Evolutionary conservation across 805 yeast genomes (phyloP), one percentile per base, ranked within the genome.

Genomic region (Pichia membranifaciens): DNA sequence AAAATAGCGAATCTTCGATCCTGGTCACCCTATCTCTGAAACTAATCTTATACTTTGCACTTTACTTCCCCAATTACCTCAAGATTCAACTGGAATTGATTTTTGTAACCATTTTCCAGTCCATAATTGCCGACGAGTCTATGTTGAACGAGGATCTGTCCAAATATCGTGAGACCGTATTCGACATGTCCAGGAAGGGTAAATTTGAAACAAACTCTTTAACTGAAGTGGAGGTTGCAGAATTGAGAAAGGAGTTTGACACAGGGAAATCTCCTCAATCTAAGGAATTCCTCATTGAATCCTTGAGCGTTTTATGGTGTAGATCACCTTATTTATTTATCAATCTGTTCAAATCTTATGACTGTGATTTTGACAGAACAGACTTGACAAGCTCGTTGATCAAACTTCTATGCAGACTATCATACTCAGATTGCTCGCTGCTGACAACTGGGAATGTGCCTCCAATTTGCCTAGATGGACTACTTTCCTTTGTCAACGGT

Each of bases 401-500:
- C 37, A 84, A 84, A 40, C 77, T 84, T 40, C 71, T 93, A 45
- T 81, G 95, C 45, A 77, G 84, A 44, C 69, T 89, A 29, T 82
- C 97, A 0, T 75, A 87, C 38, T 95, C 98, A 0, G 96, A 89
- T 59, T 77, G 91, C 10, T 95, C 97, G 0, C 57, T 74, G 9
- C 71, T 75, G 56, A 82, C 95, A 0, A 86, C 96, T 0, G 87
- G 85, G 35, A 83, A 78, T 57, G 95, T 91, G 1, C 98, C 99
- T 0, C 96, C 98, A 0, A 76, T 89, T 7, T 91, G 98, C 58
- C 70, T 93, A 44, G 98, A 93, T 57, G 96, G 97, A 1, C 64
- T 93, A 3, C 69, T 91, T 20, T 75, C 86, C 2, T 80, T 84
- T 47, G 70, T 90, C 37, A 76, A 79, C 49, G 81, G 82, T 15